Percentiles rank a stretch among this genome's conserved stretches.
Evolutionary conservation across 1,284 basidiomycete species (phyloP).

Genomic region (Stereum hirsutum): DNA sequence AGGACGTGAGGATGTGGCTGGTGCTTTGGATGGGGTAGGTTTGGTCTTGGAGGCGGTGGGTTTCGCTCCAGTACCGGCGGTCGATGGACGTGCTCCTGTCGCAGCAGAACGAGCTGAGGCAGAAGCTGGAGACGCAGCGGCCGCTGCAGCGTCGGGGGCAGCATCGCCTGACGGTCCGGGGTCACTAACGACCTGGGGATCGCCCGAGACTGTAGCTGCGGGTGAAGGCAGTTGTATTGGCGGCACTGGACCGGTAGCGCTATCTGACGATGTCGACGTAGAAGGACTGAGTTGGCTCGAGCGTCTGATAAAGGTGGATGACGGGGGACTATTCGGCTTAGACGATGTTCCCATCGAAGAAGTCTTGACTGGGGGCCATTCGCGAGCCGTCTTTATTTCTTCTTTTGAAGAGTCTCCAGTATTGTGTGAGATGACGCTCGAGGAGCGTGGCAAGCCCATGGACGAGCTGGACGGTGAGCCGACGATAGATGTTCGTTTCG

Average conservation of each 20-base stretch:
- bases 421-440: constrained; percentile 46
- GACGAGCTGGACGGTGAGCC: constrained; percentile 15
- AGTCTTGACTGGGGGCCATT: constrained; percentile 54
- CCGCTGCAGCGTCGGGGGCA: not conserved
- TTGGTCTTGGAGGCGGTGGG: constrained; percentile 10
- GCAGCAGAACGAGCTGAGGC: not conserved
- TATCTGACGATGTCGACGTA: too few relatives aligned
- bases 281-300: not conserved
- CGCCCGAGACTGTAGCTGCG: constrained; percentile 2
- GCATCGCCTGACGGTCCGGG: not conserved
- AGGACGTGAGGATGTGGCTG: constrained; percentile 17
- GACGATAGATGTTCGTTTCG: constrained; percentile 43
- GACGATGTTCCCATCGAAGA: constrained; percentile 9
- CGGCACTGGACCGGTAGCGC: not conserved
- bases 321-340: constrained; percentile 3
- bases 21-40: constrained; percentile 10
- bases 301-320: too few relatives aligned
- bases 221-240: not conserved
- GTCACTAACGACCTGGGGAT: not conserved
- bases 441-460: constrained; percentile 39
- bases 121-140: not conserved
- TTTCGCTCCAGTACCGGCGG: constrained; percentile 17
- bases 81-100: constrained; percentile 13
- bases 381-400: constrained; percentile 56
- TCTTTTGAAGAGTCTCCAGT: constrained; percentile 54